phyloP scores from a whole-genome alignment of 106 monocot genomes.

The Alisma plantagoaquatica region DNA sequence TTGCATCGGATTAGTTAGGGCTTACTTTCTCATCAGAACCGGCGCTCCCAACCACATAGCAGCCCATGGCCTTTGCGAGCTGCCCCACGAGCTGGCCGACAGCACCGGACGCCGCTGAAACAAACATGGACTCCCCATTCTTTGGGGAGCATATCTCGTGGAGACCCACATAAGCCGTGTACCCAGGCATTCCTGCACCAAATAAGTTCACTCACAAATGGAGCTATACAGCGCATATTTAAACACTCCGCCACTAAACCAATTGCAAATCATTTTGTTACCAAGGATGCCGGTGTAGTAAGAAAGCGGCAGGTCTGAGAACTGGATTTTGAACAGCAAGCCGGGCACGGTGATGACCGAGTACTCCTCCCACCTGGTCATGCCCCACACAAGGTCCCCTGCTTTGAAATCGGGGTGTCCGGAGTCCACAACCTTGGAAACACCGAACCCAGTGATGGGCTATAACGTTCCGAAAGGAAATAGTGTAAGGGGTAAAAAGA shows the following conservation, averaged over 20 bases:
- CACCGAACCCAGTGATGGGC: too few relatives aligned
- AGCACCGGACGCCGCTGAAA: slow-evolving; percentile 20
- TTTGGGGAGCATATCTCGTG: slow-evolving; percentile 17
- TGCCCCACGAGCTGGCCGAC: slow-evolving; percentile 25
- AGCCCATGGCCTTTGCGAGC: slow-evolving; percentile 18
- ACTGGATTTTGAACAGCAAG: not conserved
- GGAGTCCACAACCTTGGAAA: too few relatives aligned
- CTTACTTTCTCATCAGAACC: slow-evolving; percentile 23
- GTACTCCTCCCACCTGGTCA: too few relatives aligned
- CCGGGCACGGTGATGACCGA: too few relatives aligned
- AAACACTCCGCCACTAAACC: not conserved
- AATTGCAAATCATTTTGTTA: not conserved
- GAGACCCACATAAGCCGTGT: slow-evolving; percentile 14
- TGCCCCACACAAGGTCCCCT: too few relatives aligned
- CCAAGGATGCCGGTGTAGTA: not conserved
- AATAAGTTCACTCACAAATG: slow-evolving; percentile 1
- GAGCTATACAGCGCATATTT: not conserved
- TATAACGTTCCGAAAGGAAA: too few relatives aligned
- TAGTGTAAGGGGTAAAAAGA: too few relatives aligned
- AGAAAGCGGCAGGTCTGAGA: not conserved
- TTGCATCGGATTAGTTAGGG: too few relatives aligned
- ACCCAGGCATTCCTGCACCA: slow-evolving; percentile 8
- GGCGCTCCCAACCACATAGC: slow-evolving; percentile 22
- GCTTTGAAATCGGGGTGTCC: too few relatives aligned
- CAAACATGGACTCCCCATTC: slow-evolving; percentile 12